These are phyloP conservation scores for Aphanomyces stellatus DNA, from an alignment of 352 stramenopile genomes.

Conservation along the genomic window DNA sequence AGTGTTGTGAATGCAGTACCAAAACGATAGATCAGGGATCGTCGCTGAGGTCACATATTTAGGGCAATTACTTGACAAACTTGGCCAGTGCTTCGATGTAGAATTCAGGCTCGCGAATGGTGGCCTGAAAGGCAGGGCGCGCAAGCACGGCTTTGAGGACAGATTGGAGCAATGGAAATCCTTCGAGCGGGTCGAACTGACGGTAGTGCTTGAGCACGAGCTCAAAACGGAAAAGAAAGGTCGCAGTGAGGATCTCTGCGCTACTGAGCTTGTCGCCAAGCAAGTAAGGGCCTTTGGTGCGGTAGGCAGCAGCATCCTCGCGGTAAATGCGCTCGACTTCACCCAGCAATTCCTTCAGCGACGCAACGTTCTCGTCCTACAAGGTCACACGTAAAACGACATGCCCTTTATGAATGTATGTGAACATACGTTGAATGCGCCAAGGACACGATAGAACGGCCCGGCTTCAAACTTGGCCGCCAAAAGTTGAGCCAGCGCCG, in stretches of 20 bases:
- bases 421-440: not conserved
- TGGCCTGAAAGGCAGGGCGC: not conserved
- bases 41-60: too few relatives aligned
- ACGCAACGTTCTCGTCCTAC: not conserved
- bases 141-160: not conserved
- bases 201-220: slow-evolving; percentile 14
- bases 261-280: slow-evolving; percentile 13
- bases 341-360: not conserved
- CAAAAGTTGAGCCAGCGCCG: not conserved
- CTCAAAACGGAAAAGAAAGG: slow-evolving; percentile 16
- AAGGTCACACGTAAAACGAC: not conserved
- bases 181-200: not conserved
- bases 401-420: not conserved
- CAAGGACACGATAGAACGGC: slow-evolving; percentile 2
- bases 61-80: not conserved
- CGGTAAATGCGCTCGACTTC: slow-evolving; percentile 17
- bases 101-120: slow-evolving; percentile 5
- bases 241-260: slow-evolving; percentile 13
- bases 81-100: slow-evolving; percentile 2
- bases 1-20: not conserved
- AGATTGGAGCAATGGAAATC: not conserved
- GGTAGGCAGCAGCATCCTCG: slow-evolving; percentile 1
- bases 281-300: slow-evolving; percentile 11
- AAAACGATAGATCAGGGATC: too few relatives aligned
- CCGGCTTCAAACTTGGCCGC: slow-evolving; percentile 9